Evolutionary conservation across 2,329 filamentous ascomycete species (phyloP), one percentile per base, ranked within the genome.

Genomic region (Colletotrichum incanum): DNA sequence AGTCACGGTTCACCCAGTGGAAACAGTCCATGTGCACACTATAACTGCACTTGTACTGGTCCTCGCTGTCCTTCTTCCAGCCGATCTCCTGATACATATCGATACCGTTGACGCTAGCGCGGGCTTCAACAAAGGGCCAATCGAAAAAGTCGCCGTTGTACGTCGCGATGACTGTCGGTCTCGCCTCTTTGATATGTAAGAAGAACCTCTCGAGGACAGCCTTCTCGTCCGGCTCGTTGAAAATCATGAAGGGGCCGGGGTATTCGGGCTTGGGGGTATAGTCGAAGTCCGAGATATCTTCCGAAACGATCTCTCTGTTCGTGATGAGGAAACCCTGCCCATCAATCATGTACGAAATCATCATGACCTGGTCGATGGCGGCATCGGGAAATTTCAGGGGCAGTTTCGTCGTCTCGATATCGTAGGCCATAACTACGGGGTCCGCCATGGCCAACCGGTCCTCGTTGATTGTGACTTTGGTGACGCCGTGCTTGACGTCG

Each of bases 111-210:
- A 98, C 90, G 79, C 95, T 97, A 37, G 97, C 94, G 84, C 96
- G 89, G 55, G 96, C 91, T 85, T 99, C 96, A 31, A 99, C 95
- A 79, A 97, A 99, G 0, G 96, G 96, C 96, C 96, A 99, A 92
- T 99, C 96, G 91, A 99, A 99, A 82, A 99, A 99, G 86, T 99
- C 96, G 85, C 96, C 96, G 94, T 99, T 99, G 88, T 99, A 99
- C n/a, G 96, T 99, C 45, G 97, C 96, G 81, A 99, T 99, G 68
- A 99, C 96, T 0, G 95, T 98, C 0, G 96, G 96, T 72, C 93
- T 91, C 0, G 95, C 94, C 81, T 98, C 94, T 79, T 99, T 98
- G 82, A 99, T 93, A 81, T 98, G 96, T 50, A 94, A 87, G 79
- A 99, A 98, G 84, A 99, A 99, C 20, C 96, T 89, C 79, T 98